Evolutionary conservation across 768 basidiomycete genomes (phyloP).

Genomic region (Leccinum olivaceopallidum): DNA sequence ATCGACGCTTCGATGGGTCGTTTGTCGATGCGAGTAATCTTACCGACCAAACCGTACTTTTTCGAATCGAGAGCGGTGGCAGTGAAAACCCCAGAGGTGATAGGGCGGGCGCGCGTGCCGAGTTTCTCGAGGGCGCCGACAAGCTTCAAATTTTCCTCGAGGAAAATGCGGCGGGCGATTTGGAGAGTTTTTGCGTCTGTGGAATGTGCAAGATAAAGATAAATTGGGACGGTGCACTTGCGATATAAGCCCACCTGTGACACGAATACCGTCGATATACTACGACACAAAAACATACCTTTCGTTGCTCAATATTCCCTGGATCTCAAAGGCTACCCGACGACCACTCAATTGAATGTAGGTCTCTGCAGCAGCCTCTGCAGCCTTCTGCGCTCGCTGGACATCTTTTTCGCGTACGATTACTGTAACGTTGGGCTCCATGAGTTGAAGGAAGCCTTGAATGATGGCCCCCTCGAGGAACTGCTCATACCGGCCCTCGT

Average conservation of each 20-base stretch:
- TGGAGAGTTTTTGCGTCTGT: conserved; percentile 91
- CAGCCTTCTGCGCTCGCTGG: conserved; percentile 48
- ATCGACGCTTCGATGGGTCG: conserved; percentile 96
- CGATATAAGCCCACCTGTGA: conserved; percentile 67
- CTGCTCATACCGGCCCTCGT: conserved; percentile 60
- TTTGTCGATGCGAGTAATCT: conserved; percentile 94
- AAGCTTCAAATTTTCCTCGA: conserved; percentile 96
- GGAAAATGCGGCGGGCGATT: conserved; percentile 93
- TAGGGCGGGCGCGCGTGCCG: conserved; percentile 95
- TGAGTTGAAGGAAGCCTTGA: too few species aligned
- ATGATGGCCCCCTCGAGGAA: too few species aligned
- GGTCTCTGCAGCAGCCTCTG: conserved; percentile 56
- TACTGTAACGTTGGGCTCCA: too few species aligned
- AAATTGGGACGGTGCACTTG: neutral
- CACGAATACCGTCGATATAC: conserved; percentile 96
- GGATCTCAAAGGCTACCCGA: conserved; percentile 56
- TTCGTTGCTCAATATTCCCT: conserved; percentile 61
- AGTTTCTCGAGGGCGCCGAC: conserved; percentile 91
- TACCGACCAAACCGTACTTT: conserved; percentile 95
- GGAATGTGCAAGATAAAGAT: neutral
- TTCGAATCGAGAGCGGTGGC: conserved; percentile 94
- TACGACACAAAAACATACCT: conserved; percentile 51
- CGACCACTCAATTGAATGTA: conserved; percentile 83
- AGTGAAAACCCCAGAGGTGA: conserved; percentile 96
- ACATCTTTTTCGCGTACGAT: too few species aligned